Evolutionary conservation across 1,139 yeast genomes (phyloP), one percentile per base, ranked within the genome.

Genomic region (Citeromyces siamensis): DNA sequence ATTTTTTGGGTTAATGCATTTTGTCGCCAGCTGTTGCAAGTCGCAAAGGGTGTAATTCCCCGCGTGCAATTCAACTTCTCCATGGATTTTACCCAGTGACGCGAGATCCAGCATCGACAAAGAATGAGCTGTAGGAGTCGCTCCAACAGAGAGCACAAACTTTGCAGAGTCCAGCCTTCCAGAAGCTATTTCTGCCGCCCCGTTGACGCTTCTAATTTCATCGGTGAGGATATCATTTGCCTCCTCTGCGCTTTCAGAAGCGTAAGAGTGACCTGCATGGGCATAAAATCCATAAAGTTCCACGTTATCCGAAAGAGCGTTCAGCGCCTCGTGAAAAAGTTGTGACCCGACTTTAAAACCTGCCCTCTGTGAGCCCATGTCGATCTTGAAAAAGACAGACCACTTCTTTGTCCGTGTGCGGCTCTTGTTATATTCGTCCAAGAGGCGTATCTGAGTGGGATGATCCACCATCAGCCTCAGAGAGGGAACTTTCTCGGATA

Each of bases 61-160:
- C 12, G 90, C 90, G 51, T 82, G 94, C 14, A 82, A 53, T 47
- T 82, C 94, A 37, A 82, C 57, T 2, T 53, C 53, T 3, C 77
- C 80, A 19, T 55, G 47, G 28, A 72, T 48, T n/a, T 50, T 42
- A 4, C 49, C 38, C 40, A 31, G 42, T 38, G 9, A 40, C 22
- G 4, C 19, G 4, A 43, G 34, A 19, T 40, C 38, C 8, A 47
- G 42, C 4, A 48, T 17, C 21, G 61, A 64, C 2, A 81, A 62
- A 0, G 84, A 72, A 47, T 78, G 85, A 2, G 83, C 76, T 0
- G 93, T 82, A 33, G 93, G 93, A 0, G 94, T 80, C 1, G 93
- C 86, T 10, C 94, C 94, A 10, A 80, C 83, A 1, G 80, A 74
- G 27, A 71, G 56, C 26, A 55, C 62, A 39, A 69, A 56, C 13